Evolutionary conservation across 164 flowering plant species (phyloP).

Genomic region (Protea cynaroides): DNA sequence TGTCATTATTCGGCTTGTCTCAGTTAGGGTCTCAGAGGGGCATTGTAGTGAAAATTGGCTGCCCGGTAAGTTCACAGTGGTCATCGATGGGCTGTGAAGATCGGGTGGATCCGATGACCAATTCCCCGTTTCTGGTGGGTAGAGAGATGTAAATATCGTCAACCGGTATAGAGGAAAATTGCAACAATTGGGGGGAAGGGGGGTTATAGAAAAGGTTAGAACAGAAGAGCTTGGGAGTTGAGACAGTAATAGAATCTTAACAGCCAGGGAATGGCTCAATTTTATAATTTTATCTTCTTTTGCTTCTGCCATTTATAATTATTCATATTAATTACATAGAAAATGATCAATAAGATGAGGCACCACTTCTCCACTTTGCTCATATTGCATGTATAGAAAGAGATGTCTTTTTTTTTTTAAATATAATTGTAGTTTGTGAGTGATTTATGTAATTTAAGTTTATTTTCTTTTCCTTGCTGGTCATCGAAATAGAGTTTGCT

Average conservation of each 20-base stretch:
- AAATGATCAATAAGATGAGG: constrained; percentile 20
- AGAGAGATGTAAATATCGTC: constrained; percentile 37
- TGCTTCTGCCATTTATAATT: constrained; percentile 11
- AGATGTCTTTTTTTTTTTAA: background rate
- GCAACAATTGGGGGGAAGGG: background rate
- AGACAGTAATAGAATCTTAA: constrained; percentile 14
- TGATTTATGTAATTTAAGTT: background rate
- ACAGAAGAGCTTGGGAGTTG: background rate
- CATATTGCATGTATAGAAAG: background rate
- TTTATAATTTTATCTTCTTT: constrained; percentile 13
- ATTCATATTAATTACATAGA: constrained; percentile 18
- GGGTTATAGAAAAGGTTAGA: constrained; percentile 6
- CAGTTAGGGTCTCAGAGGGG: constrained; percentile 25
- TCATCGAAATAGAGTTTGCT: too few species aligned
- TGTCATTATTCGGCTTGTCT: constrained; percentile 37
- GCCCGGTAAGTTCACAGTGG: constrained; percentile 40
- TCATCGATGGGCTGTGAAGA: constrained; percentile 15
- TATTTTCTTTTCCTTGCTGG: too few species aligned
- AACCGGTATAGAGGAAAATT: constrained; percentile 2
- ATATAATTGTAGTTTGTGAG: background rate
- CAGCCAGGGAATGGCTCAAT: constrained; percentile 10
- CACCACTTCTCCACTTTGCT: constrained; percentile 12
- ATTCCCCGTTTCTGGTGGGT: constrained; percentile 9
- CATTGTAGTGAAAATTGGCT: constrained; percentile 38
- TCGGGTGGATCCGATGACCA: constrained; percentile 9